phyloP scores from a whole-genome alignment of 2,329 filamentous ascomycete species.

The Fusarium clavum region DNA sequence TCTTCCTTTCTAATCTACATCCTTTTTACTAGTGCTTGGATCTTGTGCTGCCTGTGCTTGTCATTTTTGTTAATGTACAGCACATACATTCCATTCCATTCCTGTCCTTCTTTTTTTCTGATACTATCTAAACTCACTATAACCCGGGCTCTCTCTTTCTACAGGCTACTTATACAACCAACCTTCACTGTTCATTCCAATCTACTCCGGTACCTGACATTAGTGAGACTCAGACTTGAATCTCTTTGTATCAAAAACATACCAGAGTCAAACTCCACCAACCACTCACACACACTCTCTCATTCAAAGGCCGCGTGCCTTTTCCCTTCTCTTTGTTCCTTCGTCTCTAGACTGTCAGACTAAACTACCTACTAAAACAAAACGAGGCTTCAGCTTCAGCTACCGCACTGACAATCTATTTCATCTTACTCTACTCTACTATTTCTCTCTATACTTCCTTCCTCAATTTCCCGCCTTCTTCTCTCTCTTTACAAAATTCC shows the following conservation, averaged over 20 bases:
- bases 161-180: conserved; percentile 3
- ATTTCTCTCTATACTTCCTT: conserved; percentile 10
- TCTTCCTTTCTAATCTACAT: neutral
- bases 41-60: neutral
- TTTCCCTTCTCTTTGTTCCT: conserved; percentile 24
- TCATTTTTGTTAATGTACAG: neutral
- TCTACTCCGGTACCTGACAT: neutral
- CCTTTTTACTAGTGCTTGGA: neutral
- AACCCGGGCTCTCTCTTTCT: conserved; percentile 3
- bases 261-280: conserved; percentile 22
- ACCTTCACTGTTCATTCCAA: conserved; percentile 1
- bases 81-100: conserved; percentile 19
- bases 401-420: conserved; percentile 1
- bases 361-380: conserved; percentile 1
- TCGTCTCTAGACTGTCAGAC: conserved; percentile 17
- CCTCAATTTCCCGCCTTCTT: conserved; percentile 11
- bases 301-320: conserved; percentile 18
- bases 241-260: conserved; percentile 36
- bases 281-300: conserved; percentile 4
- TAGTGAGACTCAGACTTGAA: conserved; percentile 5
- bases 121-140: neutral
- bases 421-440: neutral
- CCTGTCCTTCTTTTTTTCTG: conserved; percentile 10
- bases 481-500: conserved; percentile 16
- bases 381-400: conserved; percentile 7